Base-by-base conservation (phyloP, 2,329 filamentous ascomycete species). In the Trichoderma sp. region DNA sequence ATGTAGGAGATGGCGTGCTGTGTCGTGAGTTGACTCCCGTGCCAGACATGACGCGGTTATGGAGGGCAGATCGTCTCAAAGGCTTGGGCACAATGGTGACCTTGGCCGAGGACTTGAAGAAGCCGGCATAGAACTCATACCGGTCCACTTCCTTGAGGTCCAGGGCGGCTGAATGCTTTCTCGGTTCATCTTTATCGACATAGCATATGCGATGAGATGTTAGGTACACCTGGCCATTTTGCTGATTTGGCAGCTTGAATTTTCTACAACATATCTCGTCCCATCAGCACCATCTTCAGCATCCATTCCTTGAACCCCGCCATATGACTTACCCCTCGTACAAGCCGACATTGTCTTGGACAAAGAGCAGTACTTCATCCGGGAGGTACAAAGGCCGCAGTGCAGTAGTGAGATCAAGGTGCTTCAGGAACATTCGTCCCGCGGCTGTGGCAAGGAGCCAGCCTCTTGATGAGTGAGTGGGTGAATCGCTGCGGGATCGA, bases 161-260 rank as follows among this genome's bases (percentile, higher is more conserved):
- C 66, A 99, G 85, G 19, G 92, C 92, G 37, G 94, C 87, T 0
- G 94, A 97, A 79, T 92, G 89, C 77, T 91, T 92, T 72, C 95
- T 88, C 19, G 96, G 94, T 72, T 97, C 91, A 37, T 89, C 86
- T 76, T 94, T 91, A 77, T 97, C 94, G 72, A 99, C 92, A 78
- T 98, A 99, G 83, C 95, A 99, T 71, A 93, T 89, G 65, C 96
- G 92, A 81, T 98, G 95, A 10, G 96, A 97, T 21, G 96, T 99
- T 80, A 99, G 81, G 79, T 99, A 99, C 68, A 96, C 93, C 82
- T 97, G 94, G 63, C 96, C 96, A 83, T 97, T 93, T 79, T 99
- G 96, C 73, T 96, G 93, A 77, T 94, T 90, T 43, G 93, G 91
- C 67, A 99, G 91, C 83, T 99, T 99, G 84, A 91, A 96, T 83